Conservation (phyloP, 2,329 filamentous ascomycete genomes). For the Trichoderma atrobrunneum region DNA sequence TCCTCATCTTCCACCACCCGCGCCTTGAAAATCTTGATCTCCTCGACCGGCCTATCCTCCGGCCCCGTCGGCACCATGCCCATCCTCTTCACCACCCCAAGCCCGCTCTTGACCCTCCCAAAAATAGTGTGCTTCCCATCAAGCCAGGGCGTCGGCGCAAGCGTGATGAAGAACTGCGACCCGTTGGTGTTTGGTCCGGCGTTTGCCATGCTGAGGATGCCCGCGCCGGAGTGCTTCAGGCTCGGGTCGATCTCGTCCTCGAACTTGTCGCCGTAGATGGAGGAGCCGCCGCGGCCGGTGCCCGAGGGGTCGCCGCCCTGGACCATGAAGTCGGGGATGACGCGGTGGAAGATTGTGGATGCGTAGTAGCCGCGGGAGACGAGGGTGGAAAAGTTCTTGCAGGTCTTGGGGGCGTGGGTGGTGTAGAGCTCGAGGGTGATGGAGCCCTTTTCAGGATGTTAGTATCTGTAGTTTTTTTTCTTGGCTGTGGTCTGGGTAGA, state of each 20-base stretch:
- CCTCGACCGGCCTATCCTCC: slow-evolving; percentile 77
- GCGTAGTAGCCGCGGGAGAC: slow-evolving; percentile 85
- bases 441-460: too few relatives aligned
- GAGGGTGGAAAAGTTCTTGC: slow-evolving; percentile 82
- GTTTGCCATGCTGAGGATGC: slow-evolving; percentile 96
- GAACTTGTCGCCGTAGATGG: slow-evolving; percentile 92
- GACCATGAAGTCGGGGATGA: slow-evolving; percentile 95
- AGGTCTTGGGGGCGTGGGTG: slow-evolving; percentile 82
- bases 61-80: slow-evolving; percentile 78
- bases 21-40: slow-evolving; percentile 76
- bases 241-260: slow-evolving; percentile 79
- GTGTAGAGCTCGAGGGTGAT: slow-evolving; percentile 89
- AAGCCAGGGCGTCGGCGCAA: slow-evolving; percentile 92
- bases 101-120: slow-evolving; percentile 79
- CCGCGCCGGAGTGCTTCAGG: slow-evolving; percentile 89
- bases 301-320: slow-evolving; percentile 94
- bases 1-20: slow-evolving; percentile 65
- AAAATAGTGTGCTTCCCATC: slow-evolving; percentile 98
- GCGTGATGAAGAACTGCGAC: slow-evolving; percentile 91
- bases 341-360: slow-evolving; percentile 81
- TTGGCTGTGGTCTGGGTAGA: neutral
- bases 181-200: slow-evolving; percentile 90
- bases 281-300: slow-evolving; percentile 82
- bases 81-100: slow-evolving; percentile 82
- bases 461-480: too few relatives aligned